Evolutionary conservation across 2,329 filamentous ascomycete genomes (phyloP).

Genomic region (Calonectria honghensis): DNA sequence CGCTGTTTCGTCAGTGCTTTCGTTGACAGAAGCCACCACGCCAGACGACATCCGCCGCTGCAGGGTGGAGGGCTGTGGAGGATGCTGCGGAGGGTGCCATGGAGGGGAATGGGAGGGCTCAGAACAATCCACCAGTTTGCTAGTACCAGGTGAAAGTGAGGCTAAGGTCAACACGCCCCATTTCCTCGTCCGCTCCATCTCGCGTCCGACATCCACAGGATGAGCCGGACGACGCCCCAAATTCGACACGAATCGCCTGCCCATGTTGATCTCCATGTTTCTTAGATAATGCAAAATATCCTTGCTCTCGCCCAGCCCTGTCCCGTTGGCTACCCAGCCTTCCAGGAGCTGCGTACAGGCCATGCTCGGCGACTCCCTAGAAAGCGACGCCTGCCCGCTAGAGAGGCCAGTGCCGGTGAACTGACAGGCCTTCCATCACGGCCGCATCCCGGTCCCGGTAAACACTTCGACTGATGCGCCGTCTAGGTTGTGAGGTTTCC

Average conservation of each 20-base stretch:
- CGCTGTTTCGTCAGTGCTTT: constrained; percentile 40
- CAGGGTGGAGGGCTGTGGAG: constrained; percentile 36
- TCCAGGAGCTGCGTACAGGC: background rate
- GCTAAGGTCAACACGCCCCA: constrained; percentile 28
- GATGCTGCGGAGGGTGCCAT: constrained; percentile 7
- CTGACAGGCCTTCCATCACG: constrained; percentile 33
- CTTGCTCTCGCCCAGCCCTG: constrained; percentile 29
- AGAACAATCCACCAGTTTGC: constrained; percentile 15
- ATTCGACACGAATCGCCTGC: constrained; percentile 30
- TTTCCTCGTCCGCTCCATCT: constrained; percentile 23
- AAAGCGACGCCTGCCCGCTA: constrained; percentile 6
- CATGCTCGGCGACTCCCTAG: constrained; percentile 19
- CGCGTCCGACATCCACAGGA: constrained; percentile 22
- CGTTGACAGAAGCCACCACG: constrained; percentile 44
- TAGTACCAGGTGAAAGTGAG: constrained; percentile 20
- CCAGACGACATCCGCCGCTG: constrained; percentile 31
- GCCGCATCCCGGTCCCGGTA: constrained; percentile 14
- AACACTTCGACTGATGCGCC: constrained; percentile 30
- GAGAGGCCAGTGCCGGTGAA: constrained; percentile 41
- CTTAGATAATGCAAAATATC: constrained; percentile 29
- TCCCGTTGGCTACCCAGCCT: constrained; percentile 25
- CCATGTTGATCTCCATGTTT: constrained; percentile 34
- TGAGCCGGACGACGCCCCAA: constrained; percentile 29
- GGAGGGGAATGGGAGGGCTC: constrained; percentile 28
- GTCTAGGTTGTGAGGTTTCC: constrained; percentile 32